Percentiles rank a stretch among this genome's conserved stretches.
These are phyloP conservation scores for Mortierella sp. DNA, from an alignment of 371 early-diverging fungal species.

Conservation along the genomic window DNA sequence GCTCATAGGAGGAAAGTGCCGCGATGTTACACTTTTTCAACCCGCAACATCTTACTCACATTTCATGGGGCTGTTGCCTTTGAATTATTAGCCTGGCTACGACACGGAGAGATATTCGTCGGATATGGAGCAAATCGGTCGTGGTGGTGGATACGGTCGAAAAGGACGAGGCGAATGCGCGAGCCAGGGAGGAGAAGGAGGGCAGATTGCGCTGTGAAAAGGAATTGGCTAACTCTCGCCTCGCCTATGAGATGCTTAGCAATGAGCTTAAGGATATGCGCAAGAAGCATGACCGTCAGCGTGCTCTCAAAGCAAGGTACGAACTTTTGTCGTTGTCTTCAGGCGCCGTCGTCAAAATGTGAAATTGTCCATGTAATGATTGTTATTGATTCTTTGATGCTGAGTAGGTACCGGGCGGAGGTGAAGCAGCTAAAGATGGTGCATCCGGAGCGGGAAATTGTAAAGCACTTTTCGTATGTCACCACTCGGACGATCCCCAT, in stretches of 20 bases:
- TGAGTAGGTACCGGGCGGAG: constrained; percentile 22
- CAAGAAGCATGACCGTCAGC: constrained; percentile 31
- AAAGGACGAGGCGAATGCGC: constrained; percentile 27
- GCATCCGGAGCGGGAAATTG: constrained; percentile 23
- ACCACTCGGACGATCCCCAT: constrained; percentile 8
- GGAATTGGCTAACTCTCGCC: constrained; percentile 34
- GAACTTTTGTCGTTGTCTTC: background rate
- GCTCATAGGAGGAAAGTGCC: too few species aligned
- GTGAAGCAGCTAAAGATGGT: constrained; percentile 18
- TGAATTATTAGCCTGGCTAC: constrained; percentile 1
- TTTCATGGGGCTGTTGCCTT: background rate
- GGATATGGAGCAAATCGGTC: constrained; percentile 54
- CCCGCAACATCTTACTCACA: too few species aligned
- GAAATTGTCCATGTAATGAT: background rate
- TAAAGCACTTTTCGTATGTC: constrained; percentile 18
- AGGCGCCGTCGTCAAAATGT: background rate
- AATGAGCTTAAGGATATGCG: constrained; percentile 36
- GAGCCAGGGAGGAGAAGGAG: constrained; percentile 30
- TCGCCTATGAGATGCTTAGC: constrained; percentile 52
- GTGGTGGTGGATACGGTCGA: constrained; percentile 44
- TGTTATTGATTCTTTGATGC: background rate
- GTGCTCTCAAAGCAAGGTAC: constrained; percentile 38
- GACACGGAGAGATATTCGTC: constrained; percentile 43
- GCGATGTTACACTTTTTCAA: too few species aligned
- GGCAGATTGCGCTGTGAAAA: constrained; percentile 26